A percentile compares a stretch with the other conserved stretches of the same genome.
phyloP scores from a whole-genome alignment of 83 land plant genomes.

The Picea mariana region DNA sequence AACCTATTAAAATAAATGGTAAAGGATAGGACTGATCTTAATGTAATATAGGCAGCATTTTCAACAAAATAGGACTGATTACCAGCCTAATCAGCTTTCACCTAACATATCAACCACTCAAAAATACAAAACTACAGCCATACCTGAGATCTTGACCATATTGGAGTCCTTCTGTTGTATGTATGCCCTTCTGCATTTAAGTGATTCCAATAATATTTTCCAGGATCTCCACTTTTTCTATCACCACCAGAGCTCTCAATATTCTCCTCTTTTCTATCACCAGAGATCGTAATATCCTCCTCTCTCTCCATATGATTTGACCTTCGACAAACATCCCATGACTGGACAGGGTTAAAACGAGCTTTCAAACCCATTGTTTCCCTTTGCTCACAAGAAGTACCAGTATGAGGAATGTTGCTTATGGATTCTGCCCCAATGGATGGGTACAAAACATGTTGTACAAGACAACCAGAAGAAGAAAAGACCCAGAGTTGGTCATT shows the following conservation, averaged over 20 bases:
- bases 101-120: too few species aligned
- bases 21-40: too few species aligned
- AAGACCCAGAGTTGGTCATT: constrained; percentile 74
- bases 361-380: constrained; percentile 29
- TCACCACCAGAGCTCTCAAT: constrained; percentile 21
- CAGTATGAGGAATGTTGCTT: constrained; percentile 10
- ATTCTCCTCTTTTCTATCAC: constrained; percentile 28
- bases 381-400: constrained; percentile 37
- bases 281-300: constrained; percentile 53
- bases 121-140: too few species aligned
- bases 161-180: constrained; percentile 58
- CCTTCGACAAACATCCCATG: constrained; percentile 87
- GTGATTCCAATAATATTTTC: not conserved
- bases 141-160: constrained; percentile 91
- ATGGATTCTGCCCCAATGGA: not conserved
- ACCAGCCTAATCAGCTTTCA: too few species aligned
- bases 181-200: constrained; percentile 92
- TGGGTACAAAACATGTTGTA: constrained; percentile 65
- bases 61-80: too few species aligned
- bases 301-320: constrained; percentile 66
- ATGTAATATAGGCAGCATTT: too few species aligned
- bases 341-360: constrained; percentile 64
- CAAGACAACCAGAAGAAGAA: constrained; percentile 80
- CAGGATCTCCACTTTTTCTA: constrained; percentile 15
- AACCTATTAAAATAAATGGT: too few species aligned